These are phyloP conservation scores for Zygoascus flipseniorum DNA, from an alignment of 805 yeast species.

Conservation along the genomic window DNA sequence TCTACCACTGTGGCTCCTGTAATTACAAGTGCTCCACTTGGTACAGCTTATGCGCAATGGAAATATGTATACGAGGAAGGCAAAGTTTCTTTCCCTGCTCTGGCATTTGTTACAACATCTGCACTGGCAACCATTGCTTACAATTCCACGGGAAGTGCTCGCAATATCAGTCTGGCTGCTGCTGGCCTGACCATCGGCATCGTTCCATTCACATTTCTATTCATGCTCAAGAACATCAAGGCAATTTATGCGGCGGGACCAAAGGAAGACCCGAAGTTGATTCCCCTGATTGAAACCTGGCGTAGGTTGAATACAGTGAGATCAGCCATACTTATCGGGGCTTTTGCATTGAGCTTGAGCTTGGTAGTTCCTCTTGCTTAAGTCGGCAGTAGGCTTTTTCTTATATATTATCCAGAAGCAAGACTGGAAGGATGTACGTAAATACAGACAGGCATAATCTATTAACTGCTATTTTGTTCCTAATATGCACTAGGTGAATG, in stretches of 20 bases:
- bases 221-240: not conserved
- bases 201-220: not conserved
- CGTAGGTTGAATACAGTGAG: not conserved
- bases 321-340: not conserved
- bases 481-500: no score
- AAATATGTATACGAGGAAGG: not conserved
- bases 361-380: not conserved
- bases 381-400: no score
- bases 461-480: no score
- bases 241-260: not conserved
- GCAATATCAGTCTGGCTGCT: not conserved
- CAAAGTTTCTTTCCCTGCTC: not conserved
- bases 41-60: not conserved
- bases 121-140: not conserved
- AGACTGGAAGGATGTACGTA: no score
- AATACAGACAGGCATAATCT: no score
- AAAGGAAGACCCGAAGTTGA: not conserved
- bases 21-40: not conserved
- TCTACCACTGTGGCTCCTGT: not conserved
- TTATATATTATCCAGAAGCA: no score
- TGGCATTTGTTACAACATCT: not conserved
- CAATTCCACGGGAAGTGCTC: not conserved
- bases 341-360: not conserved
- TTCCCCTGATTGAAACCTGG: not conserved
- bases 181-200: not conserved